Base-by-base conservation (phyloP, 139 green algal genomes). In the Chlamydomonas sp. region DNA sequence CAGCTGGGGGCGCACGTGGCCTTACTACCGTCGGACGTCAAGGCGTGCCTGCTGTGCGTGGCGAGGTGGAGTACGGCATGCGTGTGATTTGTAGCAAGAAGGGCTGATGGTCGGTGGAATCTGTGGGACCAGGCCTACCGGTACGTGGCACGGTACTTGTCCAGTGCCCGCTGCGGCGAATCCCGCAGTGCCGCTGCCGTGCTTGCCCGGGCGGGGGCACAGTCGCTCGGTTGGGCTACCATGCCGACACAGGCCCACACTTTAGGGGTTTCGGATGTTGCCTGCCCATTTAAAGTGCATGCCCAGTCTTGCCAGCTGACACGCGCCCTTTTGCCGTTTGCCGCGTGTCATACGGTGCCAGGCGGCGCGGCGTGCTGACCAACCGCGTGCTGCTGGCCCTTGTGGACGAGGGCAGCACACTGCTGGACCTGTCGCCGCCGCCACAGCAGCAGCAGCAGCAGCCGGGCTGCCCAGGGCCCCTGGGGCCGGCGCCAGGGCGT, bases 31-130 rank as follows among this genome's bases (percentile, higher is more conserved):
- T 3, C 84, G 1, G 84, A 88, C 57, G 57, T 77, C 10, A 82
- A 77, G 63, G 84, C 84, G 5, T 76, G 72, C 63, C 63, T 88
- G 63, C 63, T 88, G 66, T 82, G 75, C n/a, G 84, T 62, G 1
- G 84, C 84, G 8, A 83, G 84, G 75, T 82, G 61, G 31, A 0
- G 31, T 49, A 49, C 31, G 31, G 31, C 31, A 49, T 49, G 31
- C 31, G 0, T 49, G 31, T 49, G 31, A 71, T 10, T 71, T 14
- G 12, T 18, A 18, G 66, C 66, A 10, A 71, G 10, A 18, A 71
- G 10, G 10, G 66, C 66, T 18, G 66, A 71, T 14, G 66, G 9
- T 71, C 10, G 66, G 12, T 10, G 66, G 66, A 10, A 71, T 71
- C 10, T 71, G 66, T 10, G 10, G 66, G 10, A 71, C 66, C 31